phyloP scores from a whole-genome alignment of 23 red algal species.

The Chondrus crispus region DNA sequence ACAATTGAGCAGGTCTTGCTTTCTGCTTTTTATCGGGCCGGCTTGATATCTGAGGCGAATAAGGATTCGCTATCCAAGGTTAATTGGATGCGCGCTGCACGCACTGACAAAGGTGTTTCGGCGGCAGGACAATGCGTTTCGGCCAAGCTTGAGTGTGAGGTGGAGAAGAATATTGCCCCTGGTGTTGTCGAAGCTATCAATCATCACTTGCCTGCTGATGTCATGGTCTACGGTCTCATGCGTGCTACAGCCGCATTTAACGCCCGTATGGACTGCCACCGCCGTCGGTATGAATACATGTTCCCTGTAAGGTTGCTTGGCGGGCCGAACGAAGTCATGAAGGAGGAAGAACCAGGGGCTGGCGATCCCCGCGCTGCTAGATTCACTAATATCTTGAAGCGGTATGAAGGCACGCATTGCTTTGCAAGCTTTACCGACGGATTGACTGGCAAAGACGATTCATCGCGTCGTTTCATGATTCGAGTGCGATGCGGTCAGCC shows the following conservation, averaged over 20 bases:
- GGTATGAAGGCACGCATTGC: slow-evolving; percentile 75
- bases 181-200: slow-evolving; percentile 51
- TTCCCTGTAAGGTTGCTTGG: slow-evolving; percentile 49
- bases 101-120: slow-evolving; percentile 91
- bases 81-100: slow-evolving; percentile 78
- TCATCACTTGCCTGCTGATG: slow-evolving; percentile 63
- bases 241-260: slow-evolving; percentile 63
- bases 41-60: slow-evolving; percentile 52
- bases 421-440: slow-evolving; percentile 61
- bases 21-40: slow-evolving; percentile 53
- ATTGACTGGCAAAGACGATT: slow-evolving; percentile 21
- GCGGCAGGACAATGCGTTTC: slow-evolving; percentile 82
- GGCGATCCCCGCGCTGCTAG: slow-evolving; percentile 51
- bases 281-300: slow-evolving; percentile 82
- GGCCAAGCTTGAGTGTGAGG: slow-evolving; percentile 51
- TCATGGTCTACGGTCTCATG: slow-evolving; percentile 63
- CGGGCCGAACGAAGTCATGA: slow-evolving; percentile 6
- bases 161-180: not conserved
- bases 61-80: slow-evolving; percentile 56
- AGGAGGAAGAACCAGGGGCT: not conserved
- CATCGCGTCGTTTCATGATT: slow-evolving; percentile 53
- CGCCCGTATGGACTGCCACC: slow-evolving; percentile 63
- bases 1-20: slow-evolving; percentile 70
- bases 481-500: slow-evolving; percentile 18
- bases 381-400: slow-evolving; percentile 27